Evolutionary conservation across 306 rosid genomes (phyloP).

Genomic region (Cercis canadensis): DNA sequence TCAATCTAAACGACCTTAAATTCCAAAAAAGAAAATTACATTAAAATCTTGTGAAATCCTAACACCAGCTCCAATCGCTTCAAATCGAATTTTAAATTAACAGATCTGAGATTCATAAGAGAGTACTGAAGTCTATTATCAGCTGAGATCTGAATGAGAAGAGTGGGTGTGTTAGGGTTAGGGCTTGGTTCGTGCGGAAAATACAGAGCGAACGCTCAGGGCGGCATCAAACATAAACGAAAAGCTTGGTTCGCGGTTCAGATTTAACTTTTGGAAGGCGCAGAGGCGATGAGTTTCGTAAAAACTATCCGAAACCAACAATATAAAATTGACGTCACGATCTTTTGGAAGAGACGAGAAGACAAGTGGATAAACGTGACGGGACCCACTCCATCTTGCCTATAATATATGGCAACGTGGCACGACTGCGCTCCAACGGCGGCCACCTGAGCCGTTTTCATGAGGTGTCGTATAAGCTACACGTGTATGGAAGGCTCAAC

Average conservation of each 20-base stretch:
- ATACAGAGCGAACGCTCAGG: conserved; percentile 36
- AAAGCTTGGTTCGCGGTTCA: conserved; percentile 73
- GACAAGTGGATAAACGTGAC: conserved; percentile 59
- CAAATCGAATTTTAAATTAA: conserved; percentile 38
- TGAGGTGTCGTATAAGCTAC: conserved; percentile 42
- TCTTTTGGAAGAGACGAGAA: conserved; percentile 61
- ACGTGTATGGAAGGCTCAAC: conserved; percentile 32
- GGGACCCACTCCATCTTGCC: conserved; percentile 53
- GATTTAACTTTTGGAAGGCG: conserved; percentile 64
- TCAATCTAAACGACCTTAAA: conserved; percentile 29
- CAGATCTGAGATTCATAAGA: conserved; percentile 60
- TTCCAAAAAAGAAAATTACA: conserved; percentile 12
- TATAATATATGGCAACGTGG: conserved; percentile 46
- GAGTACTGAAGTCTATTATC: conserved; percentile 23
- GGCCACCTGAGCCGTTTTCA: conserved; percentile 36
- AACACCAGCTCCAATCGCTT: neutral
- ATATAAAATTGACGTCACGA: conserved; percentile 41
- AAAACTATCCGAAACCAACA: conserved; percentile 1
- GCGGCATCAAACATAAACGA: conserved; percentile 73
- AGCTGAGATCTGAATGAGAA: conserved; percentile 33
- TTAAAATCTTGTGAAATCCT: conserved; percentile 8
- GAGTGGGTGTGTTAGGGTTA: conserved; percentile 45
- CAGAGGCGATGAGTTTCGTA: conserved; percentile 43
- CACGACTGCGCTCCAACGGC: conserved; percentile 24
- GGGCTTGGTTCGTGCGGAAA: conserved; percentile 65